Conservation (phyloP, 768 basidiomycete genomes). For the Podaxis sp. region DNA sequence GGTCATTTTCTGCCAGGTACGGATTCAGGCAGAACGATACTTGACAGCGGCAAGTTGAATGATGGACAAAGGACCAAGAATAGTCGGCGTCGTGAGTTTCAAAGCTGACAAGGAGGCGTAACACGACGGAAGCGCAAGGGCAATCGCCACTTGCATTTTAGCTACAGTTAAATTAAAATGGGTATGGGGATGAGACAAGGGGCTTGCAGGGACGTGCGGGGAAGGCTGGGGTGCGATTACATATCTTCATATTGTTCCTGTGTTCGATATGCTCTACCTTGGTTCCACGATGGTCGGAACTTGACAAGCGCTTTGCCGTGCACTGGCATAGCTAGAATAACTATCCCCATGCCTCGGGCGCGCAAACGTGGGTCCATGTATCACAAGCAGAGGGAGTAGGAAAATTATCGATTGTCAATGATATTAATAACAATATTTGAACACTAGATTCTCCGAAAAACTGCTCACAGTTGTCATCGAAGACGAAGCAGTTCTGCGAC, state of each 20-base stretch:
- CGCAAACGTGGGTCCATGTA: neutral
- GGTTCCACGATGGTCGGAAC: conserved; percentile 6
- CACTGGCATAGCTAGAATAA: neutral
- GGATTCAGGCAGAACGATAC: neutral
- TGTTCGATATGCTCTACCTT: neutral
- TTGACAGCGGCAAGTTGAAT: conserved; percentile 3
- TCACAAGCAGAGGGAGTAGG: neutral
- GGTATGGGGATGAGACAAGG: neutral
- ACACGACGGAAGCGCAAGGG: neutral
- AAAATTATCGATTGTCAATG: neutral
- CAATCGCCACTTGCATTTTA: neutral
- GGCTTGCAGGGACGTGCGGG: neutral
- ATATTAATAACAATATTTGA: neutral
- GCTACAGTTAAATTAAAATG: neutral
- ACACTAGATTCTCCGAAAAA: neutral
- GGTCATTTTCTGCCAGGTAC: conserved; percentile 9
- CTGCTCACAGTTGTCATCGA: neutral
- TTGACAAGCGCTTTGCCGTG: neutral
- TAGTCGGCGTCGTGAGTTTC: neutral
- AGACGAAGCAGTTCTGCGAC: neutral
- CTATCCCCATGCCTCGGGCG: neutral
- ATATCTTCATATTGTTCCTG: neutral
- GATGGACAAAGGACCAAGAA: neutral
- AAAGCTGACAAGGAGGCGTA: neutral
- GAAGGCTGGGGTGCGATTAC: neutral